Base-by-base conservation (phyloP, 257 asterid species). In the Solanum ahanhuiri region DNA sequence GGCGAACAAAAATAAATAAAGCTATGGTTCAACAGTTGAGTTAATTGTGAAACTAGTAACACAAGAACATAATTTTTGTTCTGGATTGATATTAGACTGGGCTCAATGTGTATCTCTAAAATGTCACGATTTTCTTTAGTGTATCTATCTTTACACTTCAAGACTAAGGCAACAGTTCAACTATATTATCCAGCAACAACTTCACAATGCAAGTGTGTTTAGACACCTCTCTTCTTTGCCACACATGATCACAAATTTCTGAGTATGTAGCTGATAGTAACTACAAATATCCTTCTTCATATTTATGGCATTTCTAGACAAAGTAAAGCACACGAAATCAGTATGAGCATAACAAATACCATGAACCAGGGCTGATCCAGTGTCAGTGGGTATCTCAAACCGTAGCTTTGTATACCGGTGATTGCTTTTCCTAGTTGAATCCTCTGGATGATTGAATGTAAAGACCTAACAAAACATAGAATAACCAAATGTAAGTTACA, bases 331-430 rank as follows among this genome's bases (percentile, higher is more conserved):
- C 37, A 23, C 7, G 35, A 77, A 75, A 77, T 77, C 17, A 41
- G 15, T 41, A 77, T 4, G 23, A 77, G 63, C 0, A 77, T 43
- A 28, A 77, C 60, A 86, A 91, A 82, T 93, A 95, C 99, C 98
- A 87, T 96, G 99, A 89, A 94, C 91, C 93, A 95, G 85, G 84
- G 98, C 90, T 51, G 98, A 92, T 63, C 99, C 98, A 86, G 98
- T 92, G 87, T 96, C 97, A 7, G 70, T 69, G 9, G 98, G 92
- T 82, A 96, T 89, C 85, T 93, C 94, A 87, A 96, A 95, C 57
- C 45, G 82, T 72, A 95, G 98, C 92, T 93, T 94, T 86, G 84
- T 92, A 82, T 94, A 97, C 92, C 97, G 95, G 83, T 94, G 91
- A 88, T 97, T 97, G 93, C 89, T 92, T 25, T 90, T 88, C 63